Base-by-base conservation (phyloP, 1,284 basidiomycete genomes). In the Papiliotrema fonsecae region DNA sequence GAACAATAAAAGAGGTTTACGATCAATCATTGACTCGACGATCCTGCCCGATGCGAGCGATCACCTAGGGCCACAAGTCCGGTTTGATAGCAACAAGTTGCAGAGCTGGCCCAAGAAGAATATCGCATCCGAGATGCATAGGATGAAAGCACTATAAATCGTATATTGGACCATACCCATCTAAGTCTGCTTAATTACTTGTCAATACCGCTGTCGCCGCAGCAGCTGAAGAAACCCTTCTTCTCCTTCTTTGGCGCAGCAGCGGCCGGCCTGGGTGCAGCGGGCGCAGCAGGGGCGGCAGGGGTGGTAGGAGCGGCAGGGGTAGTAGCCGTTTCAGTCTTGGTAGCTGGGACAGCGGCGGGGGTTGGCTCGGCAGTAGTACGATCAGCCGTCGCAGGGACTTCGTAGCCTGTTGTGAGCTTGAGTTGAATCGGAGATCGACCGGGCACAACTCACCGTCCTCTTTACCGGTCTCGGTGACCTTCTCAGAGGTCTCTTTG, bases 151-250 rank as follows among this genome's bases (percentile, higher is more conserved):
- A n/a, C n/a, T n/a, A n/a, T n/a, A n/a, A n/a, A n/a, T n/a, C n/a
- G n/a, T n/a, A n/a, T n/a, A n/a, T n/a, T n/a, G n/a, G n/a, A n/a
- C n/a, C n/a, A n/a, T n/a, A n/a, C n/a, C n/a, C n/a, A n/a, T n/a
- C n/a, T n/a, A n/a, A n/a, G n/a, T n/a, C n/a, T n/a, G n/a, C n/a
- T n/a, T n/a, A n/a, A n/a, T n/a, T 47, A 47, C 18, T 47, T 28
- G 13, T 47, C 45, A 19, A 47, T 47, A 30, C 45, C 45, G 18
- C 28, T 13, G 10, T 28, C 45, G 13, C 45, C 45, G 32, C 45
- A 47, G 34, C 45, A 47, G 32, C 32, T 36, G 13, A 26, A 35
- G 28, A 47, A 47, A 4, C 45, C 45, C 37, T 47, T 47, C 45
- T 47, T 47, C 36, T 47, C 25, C 37, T 47, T 26, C 26, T 27